Percentiles rank a stretch among this genome's conserved stretches.
phyloP scores from a whole-genome alignment of 805 yeast genomes.

The Candida ficus region DNA sequence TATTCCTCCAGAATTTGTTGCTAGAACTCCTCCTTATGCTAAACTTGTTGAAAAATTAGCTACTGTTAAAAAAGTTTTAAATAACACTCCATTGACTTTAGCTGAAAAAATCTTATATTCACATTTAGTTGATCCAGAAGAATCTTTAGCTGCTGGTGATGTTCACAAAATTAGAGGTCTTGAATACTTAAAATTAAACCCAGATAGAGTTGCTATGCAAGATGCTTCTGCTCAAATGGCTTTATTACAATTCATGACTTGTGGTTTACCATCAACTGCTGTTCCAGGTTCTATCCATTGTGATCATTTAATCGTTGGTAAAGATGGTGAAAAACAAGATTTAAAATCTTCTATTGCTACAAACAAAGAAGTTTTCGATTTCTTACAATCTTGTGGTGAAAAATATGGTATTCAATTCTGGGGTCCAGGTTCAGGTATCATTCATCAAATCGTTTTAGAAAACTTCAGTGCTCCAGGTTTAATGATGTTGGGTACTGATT shows the following conservation, averaged over 20 bases:
- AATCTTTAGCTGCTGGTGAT: conserved; percentile 53
- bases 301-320: conserved; percentile 97
- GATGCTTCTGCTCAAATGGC: conserved; percentile 99
- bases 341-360: conserved; percentile 74
- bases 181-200: conserved; percentile 85
- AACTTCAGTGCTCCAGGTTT: conserved; percentile 96
- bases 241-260: conserved; percentile 95
- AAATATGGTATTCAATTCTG: conserved; percentile 97
- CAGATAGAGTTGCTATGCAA: conserved; percentile 99
- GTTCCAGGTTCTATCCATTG: conserved; percentile 97
- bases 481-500: conserved; percentile 96
- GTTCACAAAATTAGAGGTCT: conserved; percentile 69
- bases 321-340: conserved; percentile 85
- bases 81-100: conserved; percentile 74
- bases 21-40: conserved; percentile 86
- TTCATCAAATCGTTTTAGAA: conserved; percentile 95
- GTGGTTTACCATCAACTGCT: conserved; percentile 80
- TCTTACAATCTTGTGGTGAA: conserved; percentile 86
- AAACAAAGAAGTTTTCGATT: conserved; percentile 94
- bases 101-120: conserved; percentile 95
- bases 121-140: conserved; percentile 86
- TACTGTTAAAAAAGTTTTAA: conserved; percentile 59
- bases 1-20: conserved; percentile 51
- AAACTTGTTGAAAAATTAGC: conserved; percentile 61
- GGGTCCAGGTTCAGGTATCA: conserved; percentile 99